Percentiles rank a stretch among this genome's conserved stretches.
Conservation (phyloP, 352 stramenopile species). For the Pythium myriotylum region DNA sequence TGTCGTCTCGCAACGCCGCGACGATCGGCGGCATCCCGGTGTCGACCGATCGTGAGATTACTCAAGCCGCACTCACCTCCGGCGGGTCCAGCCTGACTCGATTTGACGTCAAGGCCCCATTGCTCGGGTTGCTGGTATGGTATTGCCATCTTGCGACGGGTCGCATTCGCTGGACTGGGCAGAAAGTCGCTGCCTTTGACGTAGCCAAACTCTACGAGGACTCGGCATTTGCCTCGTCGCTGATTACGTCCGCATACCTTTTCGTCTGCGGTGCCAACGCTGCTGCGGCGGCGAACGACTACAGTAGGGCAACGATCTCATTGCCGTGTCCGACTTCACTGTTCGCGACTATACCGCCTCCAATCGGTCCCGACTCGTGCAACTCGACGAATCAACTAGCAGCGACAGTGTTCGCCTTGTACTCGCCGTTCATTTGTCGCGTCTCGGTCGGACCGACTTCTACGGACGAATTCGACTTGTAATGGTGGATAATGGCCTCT, state of each 20-base stretch:
- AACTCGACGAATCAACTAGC: background rate
- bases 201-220: conserved; percentile 3
- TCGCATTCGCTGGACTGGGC: no score
- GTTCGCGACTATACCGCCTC: background rate
- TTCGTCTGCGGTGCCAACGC: conserved; percentile 2
- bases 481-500: no score
- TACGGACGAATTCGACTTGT: no score
- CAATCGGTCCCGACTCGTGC: background rate
- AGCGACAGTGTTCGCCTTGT: background rate
- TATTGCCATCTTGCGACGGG: no score
- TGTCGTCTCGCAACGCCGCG: no score
- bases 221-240: conserved; percentile 5
- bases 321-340: conserved; percentile 4
- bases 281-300: conserved; percentile 7
- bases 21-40: no score
- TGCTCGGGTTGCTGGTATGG: no score
- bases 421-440: background rate
- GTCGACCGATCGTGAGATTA: no score
- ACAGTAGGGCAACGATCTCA: background rate
- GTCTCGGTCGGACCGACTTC: background rate
- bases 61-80: no score
- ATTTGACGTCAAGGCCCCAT: no score
- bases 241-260: background rate
- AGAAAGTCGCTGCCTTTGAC: background rate
- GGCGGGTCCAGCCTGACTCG: no score